Base-by-base conservation (phyloP, 2,329 filamentous ascomycete genomes). In the Xylariaceae sp. region DNA sequence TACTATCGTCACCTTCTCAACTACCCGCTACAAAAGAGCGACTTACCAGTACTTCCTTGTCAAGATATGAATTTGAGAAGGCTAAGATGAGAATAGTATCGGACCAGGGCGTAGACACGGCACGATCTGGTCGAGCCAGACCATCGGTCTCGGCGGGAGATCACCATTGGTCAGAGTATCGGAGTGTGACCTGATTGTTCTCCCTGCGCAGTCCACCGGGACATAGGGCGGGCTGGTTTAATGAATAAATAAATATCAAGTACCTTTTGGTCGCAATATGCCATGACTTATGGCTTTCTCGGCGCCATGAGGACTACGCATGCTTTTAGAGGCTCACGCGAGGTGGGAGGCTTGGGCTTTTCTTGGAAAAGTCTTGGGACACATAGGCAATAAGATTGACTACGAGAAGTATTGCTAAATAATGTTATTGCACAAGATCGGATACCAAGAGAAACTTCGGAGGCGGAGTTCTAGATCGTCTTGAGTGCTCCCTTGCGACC, bases 21-120 rank as follows among this genome's bases (percentile, higher is more conserved):
- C 37, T 21, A 11, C 36, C n/a, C 14, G 17, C 12, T 55, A 55
- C 49, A 58, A 50, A 45, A 54, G 9, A 14, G 50, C 12, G 50
- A 58, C 56, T 37, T 55, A 4, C 11, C 8, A n/a, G 45, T 58
- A 55, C 56, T 51, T 49, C 16, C 24, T 26, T 21, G 51, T 50
- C 34, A 46, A 37, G 50, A 41, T 44, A 29, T 19, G 31, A 52
- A 48, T 44, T 31, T 39, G 36, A 44, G 21, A 44, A 46, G 51
- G 34, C 50, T 24, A 45, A 40, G 39, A 40, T 44, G 44, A 37
- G 49, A 45, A 44, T 16, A 34, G 31, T 11, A 24, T 19, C 24
- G 19, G 41, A n/a, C 40, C 8, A 16, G 9, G 39, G n/a, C 24
- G n/a, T 34, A 16, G 19, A 3, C 19, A 16, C n/a, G n/a, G n/a